phyloP scores from a whole-genome alignment of 768 basidiomycete genomes.

The Holtermanniella nyarrowii region DNA sequence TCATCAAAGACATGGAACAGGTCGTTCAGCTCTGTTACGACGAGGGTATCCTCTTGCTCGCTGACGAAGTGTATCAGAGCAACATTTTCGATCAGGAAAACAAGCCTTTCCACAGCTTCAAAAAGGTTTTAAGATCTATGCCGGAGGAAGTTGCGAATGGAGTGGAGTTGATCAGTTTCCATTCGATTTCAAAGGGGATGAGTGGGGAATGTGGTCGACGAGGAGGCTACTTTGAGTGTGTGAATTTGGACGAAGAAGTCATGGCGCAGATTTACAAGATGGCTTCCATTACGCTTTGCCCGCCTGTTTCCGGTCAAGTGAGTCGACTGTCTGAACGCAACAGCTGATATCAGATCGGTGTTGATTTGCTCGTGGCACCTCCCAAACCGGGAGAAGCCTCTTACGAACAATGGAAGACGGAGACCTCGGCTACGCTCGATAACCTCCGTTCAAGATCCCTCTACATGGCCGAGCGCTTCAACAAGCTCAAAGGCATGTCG shows the following conservation, averaged over 20 bases:
- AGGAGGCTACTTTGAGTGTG: slow-evolving; percentile 90
- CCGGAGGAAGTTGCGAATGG: slow-evolving; percentile 48
- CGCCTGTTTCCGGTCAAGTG: slow-evolving; percentile 62
- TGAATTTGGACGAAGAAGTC: slow-evolving; percentile 67
- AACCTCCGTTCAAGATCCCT: slow-evolving; percentile 40
- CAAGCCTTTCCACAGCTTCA: slow-evolving; percentile 85
- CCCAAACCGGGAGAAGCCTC: slow-evolving; percentile 65
- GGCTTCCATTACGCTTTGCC: slow-evolving; percentile 80
- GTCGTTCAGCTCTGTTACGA: slow-evolving; percentile 79
- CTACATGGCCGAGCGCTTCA: slow-evolving; percentile 66
- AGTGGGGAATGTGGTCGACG: slow-evolving; percentile 93
- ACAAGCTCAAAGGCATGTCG: slow-evolving; percentile 70
- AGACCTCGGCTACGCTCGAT: slow-evolving; percentile 68
- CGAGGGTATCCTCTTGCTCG: slow-evolving; percentile 75
- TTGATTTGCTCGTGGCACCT: slow-evolving; percentile 88
- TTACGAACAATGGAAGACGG: slow-evolving; percentile 68
- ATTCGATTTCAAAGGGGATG: slow-evolving; percentile 94
- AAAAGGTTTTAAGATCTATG: slow-evolving; percentile 63
- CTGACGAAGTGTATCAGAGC: slow-evolving; percentile 96
- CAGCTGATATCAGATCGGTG: slow-evolving; percentile 58
- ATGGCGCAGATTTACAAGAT: slow-evolving; percentile 91
- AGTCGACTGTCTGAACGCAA: slow-evolving; percentile 4
- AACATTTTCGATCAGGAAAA: slow-evolving; percentile 62
- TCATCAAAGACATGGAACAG: slow-evolving; percentile 56
- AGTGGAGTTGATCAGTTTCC: slow-evolving; percentile 83